phyloP scores from a whole-genome alignment of 2,329 filamentous ascomycete species.

The Diaporthe capsici region DNA sequence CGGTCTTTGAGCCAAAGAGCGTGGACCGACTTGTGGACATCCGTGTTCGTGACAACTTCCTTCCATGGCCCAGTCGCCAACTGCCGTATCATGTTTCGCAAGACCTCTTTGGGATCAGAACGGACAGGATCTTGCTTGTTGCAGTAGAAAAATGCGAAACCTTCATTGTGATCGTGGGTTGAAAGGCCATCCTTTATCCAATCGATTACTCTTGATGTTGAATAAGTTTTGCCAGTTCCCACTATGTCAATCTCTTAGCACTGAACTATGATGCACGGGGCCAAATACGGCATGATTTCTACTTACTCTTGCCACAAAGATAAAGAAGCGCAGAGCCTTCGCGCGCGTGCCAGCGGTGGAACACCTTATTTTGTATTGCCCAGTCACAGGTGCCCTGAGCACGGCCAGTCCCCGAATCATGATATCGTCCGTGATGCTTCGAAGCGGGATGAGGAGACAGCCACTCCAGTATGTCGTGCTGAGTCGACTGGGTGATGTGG shows the following conservation, averaged over 20 bases:
- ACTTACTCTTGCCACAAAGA: not conserved
- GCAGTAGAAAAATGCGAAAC: not conserved
- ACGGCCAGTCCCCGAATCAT: not conserved
- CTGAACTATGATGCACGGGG: too few relatives aligned
- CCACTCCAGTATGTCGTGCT: not conserved
- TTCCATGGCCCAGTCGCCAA: not conserved
- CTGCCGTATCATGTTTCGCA: not conserved
- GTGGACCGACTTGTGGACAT: not conserved
- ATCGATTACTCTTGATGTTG: not conserved
- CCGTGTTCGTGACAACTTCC: fast-evolving
- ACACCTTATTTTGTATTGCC: not conserved
- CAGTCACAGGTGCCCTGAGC: not conserved
- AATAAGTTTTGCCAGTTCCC: not conserved
- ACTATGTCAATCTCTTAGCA: not conserved
- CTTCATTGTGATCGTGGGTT: not conserved
- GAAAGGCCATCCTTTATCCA: not conserved
- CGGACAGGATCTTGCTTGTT: not conserved
- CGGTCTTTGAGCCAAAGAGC: not conserved
- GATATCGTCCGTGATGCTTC: not conserved
- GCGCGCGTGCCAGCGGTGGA: not conserved
- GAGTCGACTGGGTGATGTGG: not conserved
- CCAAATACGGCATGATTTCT: too few relatives aligned
- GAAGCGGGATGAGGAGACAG: not conserved
- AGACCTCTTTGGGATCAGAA: not conserved
- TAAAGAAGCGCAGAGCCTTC: not conserved